Percentiles rank a stretch among this genome's conserved stretches.
phyloP scores from a whole-genome alignment of 306 rosid species.

The Myrica gale region DNA sequence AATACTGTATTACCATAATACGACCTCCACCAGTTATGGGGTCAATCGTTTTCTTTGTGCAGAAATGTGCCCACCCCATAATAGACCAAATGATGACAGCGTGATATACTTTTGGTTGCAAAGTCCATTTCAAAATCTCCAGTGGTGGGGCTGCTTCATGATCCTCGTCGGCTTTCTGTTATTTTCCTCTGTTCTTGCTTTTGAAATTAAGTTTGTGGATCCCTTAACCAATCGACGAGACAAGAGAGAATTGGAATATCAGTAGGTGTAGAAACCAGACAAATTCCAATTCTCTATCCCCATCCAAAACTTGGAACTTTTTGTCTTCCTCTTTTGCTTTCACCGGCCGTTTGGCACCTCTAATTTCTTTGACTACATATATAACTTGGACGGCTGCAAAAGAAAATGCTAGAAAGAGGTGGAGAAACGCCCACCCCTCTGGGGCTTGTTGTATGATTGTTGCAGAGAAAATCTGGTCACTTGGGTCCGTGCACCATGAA shows the following conservation, averaged over 20 bases:
- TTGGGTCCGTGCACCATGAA: background rate
- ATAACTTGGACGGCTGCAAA: constrained; percentile 23
- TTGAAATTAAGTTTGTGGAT: constrained; percentile 19
- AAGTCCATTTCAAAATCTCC: constrained; percentile 23
- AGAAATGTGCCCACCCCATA: constrained; percentile 23
- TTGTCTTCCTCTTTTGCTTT: background rate
- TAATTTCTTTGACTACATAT: constrained; percentile 27
- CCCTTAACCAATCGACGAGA: constrained; percentile 18
- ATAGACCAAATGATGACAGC: constrained; percentile 24
- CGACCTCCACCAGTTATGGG: background rate
- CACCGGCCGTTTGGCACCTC: constrained; percentile 13
- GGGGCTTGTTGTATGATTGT: background rate
- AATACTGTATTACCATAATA: too few relatives aligned
- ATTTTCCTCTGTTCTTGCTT: constrained; percentile 25
- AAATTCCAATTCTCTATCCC: constrained; percentile 24
- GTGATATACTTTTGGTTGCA: constrained; percentile 32
- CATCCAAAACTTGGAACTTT: background rate
- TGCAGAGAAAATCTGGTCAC: constrained; percentile 16
- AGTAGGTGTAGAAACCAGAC: constrained; percentile 11
- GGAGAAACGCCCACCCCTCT: constrained; percentile 15
- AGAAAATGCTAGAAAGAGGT: background rate
- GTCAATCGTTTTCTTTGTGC: constrained; percentile 10
- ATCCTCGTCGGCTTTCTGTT: background rate
- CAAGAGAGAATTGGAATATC: constrained; percentile 22
- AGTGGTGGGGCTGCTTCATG: constrained; percentile 28